Evolutionary conservation across 495 filamentous ascomycete genomes (phyloP), one percentile per base, ranked within the genome.

Genomic region (Penicillium subrubescens): DNA sequence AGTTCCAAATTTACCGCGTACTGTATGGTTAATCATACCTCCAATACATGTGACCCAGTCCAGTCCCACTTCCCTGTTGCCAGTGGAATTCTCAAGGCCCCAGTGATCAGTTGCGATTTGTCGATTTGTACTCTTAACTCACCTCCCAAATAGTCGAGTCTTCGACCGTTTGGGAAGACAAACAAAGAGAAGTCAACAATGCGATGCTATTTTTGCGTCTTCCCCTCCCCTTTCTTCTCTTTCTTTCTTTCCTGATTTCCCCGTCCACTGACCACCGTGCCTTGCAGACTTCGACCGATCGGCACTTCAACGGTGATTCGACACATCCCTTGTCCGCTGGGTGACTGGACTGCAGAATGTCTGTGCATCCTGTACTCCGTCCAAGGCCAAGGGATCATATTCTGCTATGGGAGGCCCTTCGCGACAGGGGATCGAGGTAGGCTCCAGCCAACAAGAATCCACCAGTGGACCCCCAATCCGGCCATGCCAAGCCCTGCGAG

Each of bases 351-450:
- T 61, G 59, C 59, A 61, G 59, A 51, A 17, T n/a, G 46, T 61
- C 43, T 53, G 44, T 61, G 59, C 44, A 29, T 43, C 35, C 29
- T 55, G 53, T 52, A 17, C 21, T 31, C 48, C 25, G 14, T 51
- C n/a, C 53, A 56, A 23, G 21, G 51, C 25, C 51, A 67, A 56
- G 60, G 55, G 54, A 70, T 70, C 64, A 59, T 48, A 58, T 66
- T 17, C 60, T 60, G 54, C 48, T 64, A 62, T 65, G 35, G 23
- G 33, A 64, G 53, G 33, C 35, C 53, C 53, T 14, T 56, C 31
- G 53, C n/a, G 53, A 56, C 29, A 56, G 53, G 53, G 53, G 29
- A 56, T 34, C 17, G 53, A 37, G 41, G 46, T 4, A 53, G 31
- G 29, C 57, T 17, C 12, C 50, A 62, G 59, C 62, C 63, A 69